A percentile compares a stretch with the other conserved stretches of the same genome.
Conservation (phyloP, 2,329 filamentous ascomycete species). For the Acephala macrosclerotiorum region DNA sequence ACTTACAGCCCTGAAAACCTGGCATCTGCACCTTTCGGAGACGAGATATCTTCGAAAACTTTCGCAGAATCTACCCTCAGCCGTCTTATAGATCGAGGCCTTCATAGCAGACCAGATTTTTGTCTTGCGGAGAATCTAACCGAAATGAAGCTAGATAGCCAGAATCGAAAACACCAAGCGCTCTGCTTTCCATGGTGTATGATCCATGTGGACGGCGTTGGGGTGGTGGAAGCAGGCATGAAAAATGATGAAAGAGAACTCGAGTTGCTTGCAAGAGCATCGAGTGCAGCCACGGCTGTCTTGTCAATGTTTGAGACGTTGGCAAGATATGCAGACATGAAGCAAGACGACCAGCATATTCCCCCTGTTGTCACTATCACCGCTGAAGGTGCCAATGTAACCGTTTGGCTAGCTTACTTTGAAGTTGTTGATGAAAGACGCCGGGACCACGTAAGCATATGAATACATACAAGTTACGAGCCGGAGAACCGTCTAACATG, state of each 20-base stretch:
- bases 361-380: constrained; percentile 22
- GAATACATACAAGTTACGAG: too few relatives aligned
- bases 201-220: neutral
- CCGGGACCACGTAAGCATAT: constrained; percentile 19
- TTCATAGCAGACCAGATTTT: neutral
- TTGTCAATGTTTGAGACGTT: constrained; percentile 19
- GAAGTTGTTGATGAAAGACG: constrained; percentile 3
- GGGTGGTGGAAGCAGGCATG: neutral
- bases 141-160: neutral
- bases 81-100: neutral
- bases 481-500: neutral
- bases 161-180: neutral
- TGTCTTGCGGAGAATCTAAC: neutral
- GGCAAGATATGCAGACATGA: constrained; percentile 18
- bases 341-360: constrained; percentile 19
- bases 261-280: neutral
- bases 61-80: neutral
- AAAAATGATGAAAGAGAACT: neutral
- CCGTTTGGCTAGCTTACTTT: constrained; percentile 18
- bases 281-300: constrained; percentile 10
- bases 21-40: neutral
- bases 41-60: neutral
- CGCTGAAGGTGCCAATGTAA: constrained; percentile 9
- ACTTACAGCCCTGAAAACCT: neutral
- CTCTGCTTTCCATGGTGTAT: constrained; percentile 2